Evolutionary conservation across 2,329 filamentous ascomycete genomes (phyloP).

Genomic region (Diaporthe humulicola): DNA sequence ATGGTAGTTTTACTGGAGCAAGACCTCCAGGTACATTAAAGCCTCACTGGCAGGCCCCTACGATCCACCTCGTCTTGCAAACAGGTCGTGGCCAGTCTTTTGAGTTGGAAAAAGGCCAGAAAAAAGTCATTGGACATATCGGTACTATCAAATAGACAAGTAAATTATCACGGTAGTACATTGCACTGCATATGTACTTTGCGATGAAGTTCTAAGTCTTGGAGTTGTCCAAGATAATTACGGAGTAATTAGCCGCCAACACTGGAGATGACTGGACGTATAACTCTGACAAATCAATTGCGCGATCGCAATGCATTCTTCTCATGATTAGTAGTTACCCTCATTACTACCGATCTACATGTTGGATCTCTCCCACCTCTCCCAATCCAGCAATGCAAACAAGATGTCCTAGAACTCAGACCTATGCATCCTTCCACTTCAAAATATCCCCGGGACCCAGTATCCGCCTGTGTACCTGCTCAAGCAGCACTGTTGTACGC

Average conservation of each 20-base stretch:
- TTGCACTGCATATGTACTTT: too few relatives aligned
- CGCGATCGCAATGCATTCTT: background rate
- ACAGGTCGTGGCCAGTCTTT: too few relatives aligned
- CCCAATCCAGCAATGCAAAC: background rate
- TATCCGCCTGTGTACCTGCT: background rate
- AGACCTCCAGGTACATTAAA: background rate
- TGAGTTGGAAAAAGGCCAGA: too few relatives aligned
- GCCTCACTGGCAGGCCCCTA: background rate
- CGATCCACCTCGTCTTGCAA: too few relatives aligned
- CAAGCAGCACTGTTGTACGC: conserved; percentile 43
- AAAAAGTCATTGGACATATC: too few relatives aligned
- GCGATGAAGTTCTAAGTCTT: too few relatives aligned
- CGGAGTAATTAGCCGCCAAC: too few relatives aligned
- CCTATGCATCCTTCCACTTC: background rate
- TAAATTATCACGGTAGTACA: too few relatives aligned
- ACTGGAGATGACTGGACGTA: background rate
- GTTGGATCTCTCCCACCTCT: too few relatives aligned
- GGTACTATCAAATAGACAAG: too few relatives aligned
- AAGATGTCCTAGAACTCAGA: background rate
- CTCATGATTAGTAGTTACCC: background rate
- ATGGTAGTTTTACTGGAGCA: background rate
- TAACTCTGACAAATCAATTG: background rate
- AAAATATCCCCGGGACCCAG: background rate
- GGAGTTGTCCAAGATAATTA: too few relatives aligned
- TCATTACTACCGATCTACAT: background rate